Conservation (phyloP, 345 rosid species). For the Chamaenerion angustifolium region DNA sequence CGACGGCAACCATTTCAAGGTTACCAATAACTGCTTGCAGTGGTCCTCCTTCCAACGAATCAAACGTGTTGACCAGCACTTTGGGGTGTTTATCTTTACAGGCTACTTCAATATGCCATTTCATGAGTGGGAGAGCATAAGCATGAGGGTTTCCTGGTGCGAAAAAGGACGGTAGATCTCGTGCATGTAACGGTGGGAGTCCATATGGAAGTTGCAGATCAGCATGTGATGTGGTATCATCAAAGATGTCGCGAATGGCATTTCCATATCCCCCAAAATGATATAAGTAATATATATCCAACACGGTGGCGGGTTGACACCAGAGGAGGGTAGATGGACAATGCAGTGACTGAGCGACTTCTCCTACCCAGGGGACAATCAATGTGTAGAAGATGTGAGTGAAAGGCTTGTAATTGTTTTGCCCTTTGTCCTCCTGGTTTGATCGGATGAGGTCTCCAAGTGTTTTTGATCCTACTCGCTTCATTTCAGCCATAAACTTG, state of each 20-base stretch:
- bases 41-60: slow-evolving; percentile 4
- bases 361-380: slow-evolving; percentile 22
- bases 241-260: slow-evolving; percentile 3
- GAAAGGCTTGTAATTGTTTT: neutral
- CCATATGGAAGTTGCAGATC: slow-evolving; percentile 36
- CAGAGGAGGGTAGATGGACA: slow-evolving; percentile 32
- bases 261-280: slow-evolving; percentile 31
- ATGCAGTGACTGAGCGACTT: slow-evolving; percentile 30
- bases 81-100: neutral
- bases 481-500: slow-evolving; percentile 5
- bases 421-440: neutral
- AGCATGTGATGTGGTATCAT: slow-evolving; percentile 4
- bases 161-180: slow-evolving; percentile 43
- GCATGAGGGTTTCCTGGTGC: slow-evolving; percentile 10
- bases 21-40: neutral
- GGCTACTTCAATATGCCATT: slow-evolving; percentile 2
- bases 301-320: slow-evolving; percentile 52
- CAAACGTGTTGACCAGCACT: slow-evolving; percentile 9
- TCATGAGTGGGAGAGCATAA: neutral
- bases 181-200: slow-evolving; percentile 22
- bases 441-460: slow-evolving; percentile 11
- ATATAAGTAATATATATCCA: slow-evolving; percentile 35
- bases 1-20: slow-evolving; percentile 2
- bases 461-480: slow-evolving; percentile 8
- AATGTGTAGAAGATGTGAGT: slow-evolving; percentile 11